These are phyloP conservation scores for Lipomyces yamanashiensis DNA, from an alignment of 805 yeast genomes.

Conservation along the genomic window DNA sequence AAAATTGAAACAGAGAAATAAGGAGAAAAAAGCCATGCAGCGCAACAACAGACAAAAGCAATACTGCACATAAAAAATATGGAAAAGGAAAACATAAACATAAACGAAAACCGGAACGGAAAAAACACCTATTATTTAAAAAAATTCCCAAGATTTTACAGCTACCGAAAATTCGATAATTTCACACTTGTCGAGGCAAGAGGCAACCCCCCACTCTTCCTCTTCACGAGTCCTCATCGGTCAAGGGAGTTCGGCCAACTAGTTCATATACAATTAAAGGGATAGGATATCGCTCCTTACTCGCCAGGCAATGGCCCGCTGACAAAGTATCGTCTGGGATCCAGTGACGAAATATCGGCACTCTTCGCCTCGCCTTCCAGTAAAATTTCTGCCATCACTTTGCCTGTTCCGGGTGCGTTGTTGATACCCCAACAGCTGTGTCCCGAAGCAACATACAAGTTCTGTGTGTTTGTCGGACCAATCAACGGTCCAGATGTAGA, in stretches of 20 bases:
- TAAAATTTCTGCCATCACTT: slow-evolving; percentile 82
- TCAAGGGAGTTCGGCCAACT: neutral
- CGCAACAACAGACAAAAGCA: neutral
- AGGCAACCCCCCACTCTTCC: neutral
- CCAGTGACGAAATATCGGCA: slow-evolving; percentile 80
- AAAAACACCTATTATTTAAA: slow-evolving; percentile 5
- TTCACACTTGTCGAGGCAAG: neutral
- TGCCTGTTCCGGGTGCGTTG: slow-evolving; percentile 97
- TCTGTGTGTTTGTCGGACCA: slow-evolving; percentile 88
- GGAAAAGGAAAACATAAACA: neutral
- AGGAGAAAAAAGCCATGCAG: neutral
- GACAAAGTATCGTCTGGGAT: slow-evolving; percentile 83
- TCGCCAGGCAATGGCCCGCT: slow-evolving; percentile 33
- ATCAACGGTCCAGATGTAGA: slow-evolving; percentile 90
- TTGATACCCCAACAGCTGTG: slow-evolving; percentile 99
- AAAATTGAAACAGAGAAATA: neutral
- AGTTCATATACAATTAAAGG: neutral
- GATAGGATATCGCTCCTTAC: neutral
- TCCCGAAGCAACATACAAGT: slow-evolving; percentile 82
- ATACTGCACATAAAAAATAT: neutral
- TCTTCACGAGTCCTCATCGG: too few relatives aligned
- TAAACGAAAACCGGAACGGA: slow-evolving; percentile 5
- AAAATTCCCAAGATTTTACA: slow-evolving; percentile 14
- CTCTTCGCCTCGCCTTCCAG: slow-evolving; percentile 79
- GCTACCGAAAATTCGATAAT: neutral